A percentile compares a stretch with the other conserved stretches of the same genome.
These are phyloP conservation scores for Moesziomyces sp. DNA, from an alignment of 1,284 basidiomycete species.

Conservation along the genomic window DNA sequence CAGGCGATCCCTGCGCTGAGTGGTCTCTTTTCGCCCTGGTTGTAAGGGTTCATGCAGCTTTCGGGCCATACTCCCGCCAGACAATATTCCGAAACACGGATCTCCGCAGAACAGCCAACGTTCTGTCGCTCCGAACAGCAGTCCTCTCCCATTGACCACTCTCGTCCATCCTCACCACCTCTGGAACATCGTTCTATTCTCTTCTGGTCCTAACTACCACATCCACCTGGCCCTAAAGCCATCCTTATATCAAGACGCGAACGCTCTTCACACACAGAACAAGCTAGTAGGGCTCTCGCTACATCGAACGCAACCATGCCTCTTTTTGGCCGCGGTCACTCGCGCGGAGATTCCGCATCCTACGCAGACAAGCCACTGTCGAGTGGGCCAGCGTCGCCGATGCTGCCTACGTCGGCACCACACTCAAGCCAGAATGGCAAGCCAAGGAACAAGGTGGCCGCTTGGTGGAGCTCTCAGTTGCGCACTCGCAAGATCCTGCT, in stretches of 20 bases:
- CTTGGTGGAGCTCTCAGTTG: constrained; percentile 18
- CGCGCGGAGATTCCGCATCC: constrained; percentile 7
- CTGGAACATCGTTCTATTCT: no score
- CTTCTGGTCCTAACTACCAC: no score
- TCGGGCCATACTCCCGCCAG: no score
- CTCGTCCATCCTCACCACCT: no score
- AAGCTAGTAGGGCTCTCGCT: no score
- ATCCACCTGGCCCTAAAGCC: no score
- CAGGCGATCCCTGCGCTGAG: background rate
- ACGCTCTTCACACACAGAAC: no score
- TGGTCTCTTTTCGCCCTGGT: background rate
- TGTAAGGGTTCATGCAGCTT: background rate
- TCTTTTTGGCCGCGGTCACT: background rate
- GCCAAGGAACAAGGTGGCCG: constrained; percentile 2
- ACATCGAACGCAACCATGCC: constrained; percentile 2
- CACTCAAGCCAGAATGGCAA: background rate
- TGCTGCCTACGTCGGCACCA: constrained; percentile 10
- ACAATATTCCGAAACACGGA: no score
- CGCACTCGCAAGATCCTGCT: constrained; percentile 17
- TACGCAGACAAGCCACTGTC: constrained; percentile 14
- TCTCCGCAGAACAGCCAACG: no score
- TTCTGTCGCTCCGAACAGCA: no score
- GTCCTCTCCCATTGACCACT: no score
- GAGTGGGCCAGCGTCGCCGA: constrained; percentile 6
- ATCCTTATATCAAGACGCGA: no score